phyloP scores from a whole-genome alignment of 2,329 filamentous ascomycete species.

The Paraphoma sp. region DNA sequence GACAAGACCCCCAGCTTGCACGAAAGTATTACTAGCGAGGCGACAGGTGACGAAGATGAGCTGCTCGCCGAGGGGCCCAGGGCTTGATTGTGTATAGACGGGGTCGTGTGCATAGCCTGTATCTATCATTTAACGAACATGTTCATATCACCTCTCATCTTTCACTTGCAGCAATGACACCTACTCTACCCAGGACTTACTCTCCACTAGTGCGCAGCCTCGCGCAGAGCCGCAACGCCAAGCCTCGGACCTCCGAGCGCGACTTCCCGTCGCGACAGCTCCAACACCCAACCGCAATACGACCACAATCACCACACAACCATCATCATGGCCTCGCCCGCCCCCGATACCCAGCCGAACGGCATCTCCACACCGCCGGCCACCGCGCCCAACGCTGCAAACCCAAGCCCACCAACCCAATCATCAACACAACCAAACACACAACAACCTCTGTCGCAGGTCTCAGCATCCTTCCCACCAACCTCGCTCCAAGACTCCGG shows the following conservation, averaged over 20 bases:
- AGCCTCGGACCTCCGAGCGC: slow-evolving; percentile 6
- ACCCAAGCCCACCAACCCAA: slow-evolving; percentile 41
- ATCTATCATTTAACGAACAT: too few relatives aligned
- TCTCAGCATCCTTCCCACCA: slow-evolving; percentile 36
- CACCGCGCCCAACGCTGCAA: slow-evolving; percentile 35
- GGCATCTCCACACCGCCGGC: slow-evolving; percentile 49
- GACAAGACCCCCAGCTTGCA: slow-evolving; percentile 56
- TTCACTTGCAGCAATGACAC: not conserved
- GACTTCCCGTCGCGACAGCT: not conserved
- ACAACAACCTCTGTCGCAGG: slow-evolving; percentile 10
- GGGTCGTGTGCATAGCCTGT: not conserved
- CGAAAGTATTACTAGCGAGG: slow-evolving; percentile 53
- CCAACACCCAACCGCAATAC: slow-evolving; percentile 1
- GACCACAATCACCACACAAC: not conserved
- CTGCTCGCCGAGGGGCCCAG: slow-evolving; percentile 17
- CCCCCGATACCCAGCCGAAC: slow-evolving; percentile 41
- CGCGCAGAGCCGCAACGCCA: slow-evolving; percentile 16
- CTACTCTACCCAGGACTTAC: not conserved
- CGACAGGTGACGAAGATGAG: slow-evolving; percentile 47
- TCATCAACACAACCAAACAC: slow-evolving; percentile 24
- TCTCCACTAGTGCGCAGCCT: slow-evolving; percentile 5
- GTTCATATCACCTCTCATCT: too few relatives aligned
- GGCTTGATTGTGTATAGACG: slow-evolving; percentile 3
- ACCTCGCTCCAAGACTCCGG: slow-evolving; percentile 44
- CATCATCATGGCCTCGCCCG: slow-evolving; percentile 46